phyloP scores from a whole-genome alignment of 2,329 filamentous ascomycete species.

The Xylaria arbuscula region DNA sequence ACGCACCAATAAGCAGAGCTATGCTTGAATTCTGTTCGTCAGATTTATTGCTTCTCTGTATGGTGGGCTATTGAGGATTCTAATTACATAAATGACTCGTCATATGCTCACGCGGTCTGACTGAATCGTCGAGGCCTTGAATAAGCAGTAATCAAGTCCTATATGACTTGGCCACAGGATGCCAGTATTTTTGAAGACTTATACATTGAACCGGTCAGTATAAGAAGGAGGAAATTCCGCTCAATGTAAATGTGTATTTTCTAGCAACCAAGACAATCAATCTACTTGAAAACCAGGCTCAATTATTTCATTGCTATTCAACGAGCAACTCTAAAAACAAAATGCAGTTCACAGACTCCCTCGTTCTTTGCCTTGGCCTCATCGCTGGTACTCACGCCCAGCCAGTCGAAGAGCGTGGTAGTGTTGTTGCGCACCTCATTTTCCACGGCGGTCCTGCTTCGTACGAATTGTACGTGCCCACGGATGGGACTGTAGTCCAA shows the following conservation, averaged over 20 bases:
- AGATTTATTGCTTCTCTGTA: not conserved
- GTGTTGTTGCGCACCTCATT: slow-evolving; percentile 56
- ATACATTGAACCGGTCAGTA: not conserved
- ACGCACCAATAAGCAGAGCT: slow-evolving; percentile 4
- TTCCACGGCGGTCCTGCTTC: slow-evolving; percentile 57
- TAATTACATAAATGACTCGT: slow-evolving; percentile 26
- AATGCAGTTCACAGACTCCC: slow-evolving; percentile 38
- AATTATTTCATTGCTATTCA: not conserved
- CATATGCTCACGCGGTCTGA: slow-evolving; percentile 26
- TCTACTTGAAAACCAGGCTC: not conserved
- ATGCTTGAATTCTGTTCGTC: not conserved
- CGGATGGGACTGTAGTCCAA: slow-evolving; percentile 53
- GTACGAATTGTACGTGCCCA: slow-evolving; percentile 56
- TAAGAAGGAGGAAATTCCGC: slow-evolving; percentile 12
- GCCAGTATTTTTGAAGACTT: not conserved
- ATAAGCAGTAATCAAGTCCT: slow-evolving; percentile 25
- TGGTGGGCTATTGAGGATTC: not conserved
- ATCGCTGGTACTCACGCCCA: slow-evolving; percentile 35
- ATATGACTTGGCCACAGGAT: not conserved
- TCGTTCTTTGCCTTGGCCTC: slow-evolving; percentile 40
- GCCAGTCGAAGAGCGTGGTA: slow-evolving; percentile 44
- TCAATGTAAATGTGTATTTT: not conserved
- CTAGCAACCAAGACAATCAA: slow-evolving; percentile 2
- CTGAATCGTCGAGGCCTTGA: slow-evolving; percentile 7
- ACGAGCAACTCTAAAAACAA: slow-evolving; percentile 5